These are phyloP conservation scores for Hyaloperonospora brassicae DNA, from an alignment of 352 stramenopile genomes.

Conservation along the genomic window DNA sequence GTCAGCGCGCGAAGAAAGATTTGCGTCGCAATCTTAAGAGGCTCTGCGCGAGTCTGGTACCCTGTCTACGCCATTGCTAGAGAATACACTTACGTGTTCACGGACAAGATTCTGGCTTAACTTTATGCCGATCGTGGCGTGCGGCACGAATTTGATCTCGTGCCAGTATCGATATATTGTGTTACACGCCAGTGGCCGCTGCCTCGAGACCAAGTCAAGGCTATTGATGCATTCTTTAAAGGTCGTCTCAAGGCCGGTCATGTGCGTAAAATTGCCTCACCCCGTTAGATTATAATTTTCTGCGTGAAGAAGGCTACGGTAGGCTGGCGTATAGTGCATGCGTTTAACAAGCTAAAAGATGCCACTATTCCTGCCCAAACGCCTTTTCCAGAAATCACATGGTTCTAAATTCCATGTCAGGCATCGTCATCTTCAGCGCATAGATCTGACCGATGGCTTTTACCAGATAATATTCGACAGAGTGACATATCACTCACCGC, in stretches of 20 bases:
- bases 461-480: no score
- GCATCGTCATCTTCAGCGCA: no score
- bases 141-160: constrained; percentile 1
- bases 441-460: no score
- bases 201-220: background rate
- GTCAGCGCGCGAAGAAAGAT: no score
- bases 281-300: background rate
- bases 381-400: no score
- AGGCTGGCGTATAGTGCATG: no score
- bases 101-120: background rate
- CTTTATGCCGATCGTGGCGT: background rate
- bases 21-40: no score
- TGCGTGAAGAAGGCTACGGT: background rate
- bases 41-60: no score
- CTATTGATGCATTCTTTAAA: background rate
- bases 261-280: background rate
- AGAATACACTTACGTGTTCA: background rate
- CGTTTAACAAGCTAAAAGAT: no score
- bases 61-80: background rate
- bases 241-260: background rate
- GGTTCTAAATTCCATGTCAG: no score
- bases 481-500: no score
- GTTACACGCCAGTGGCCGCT: background rate
- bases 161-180: background rate
- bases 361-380: no score